Evolutionary conservation across 352 stramenopile genomes (phyloP), one percentile per base, ranked within the genome.

Genomic region (Phytophthora crassamura): DNA sequence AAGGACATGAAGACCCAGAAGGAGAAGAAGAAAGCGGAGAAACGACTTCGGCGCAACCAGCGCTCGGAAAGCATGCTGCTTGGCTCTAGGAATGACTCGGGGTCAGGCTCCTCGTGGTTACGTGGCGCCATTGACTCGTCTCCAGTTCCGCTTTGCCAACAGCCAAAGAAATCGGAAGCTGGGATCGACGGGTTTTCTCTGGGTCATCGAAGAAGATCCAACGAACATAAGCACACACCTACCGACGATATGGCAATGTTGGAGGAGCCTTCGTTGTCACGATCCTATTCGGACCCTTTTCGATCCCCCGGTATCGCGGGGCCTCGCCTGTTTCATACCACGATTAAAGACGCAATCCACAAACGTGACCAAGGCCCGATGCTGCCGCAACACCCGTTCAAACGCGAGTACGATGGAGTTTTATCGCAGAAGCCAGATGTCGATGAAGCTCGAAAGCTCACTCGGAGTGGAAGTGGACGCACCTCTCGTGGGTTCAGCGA

Each of bases 1-100:
- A 90, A 91, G 48, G 83, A 90, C 45, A 72, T 88, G 34, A 92
- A 91, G 64, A 77, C 65, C 1, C 82, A 92, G 57, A 94, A 93
- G 30, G 84, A 93, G 42, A 89, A 80, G 61, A 91, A 85, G 51
- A 90, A 89, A 49, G 82, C 79, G 2, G 83, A 92, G 54, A 93
- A 92, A 59, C 78, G 79, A 45, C 58, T 77, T 42, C 86, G 86
- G 47, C 72, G 73, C 6, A 72, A 74, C 14, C 78, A 81, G 40
- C 77, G 72, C 33, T 67, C 64, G 4, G 69, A 80, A 53, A 82
- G 69, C 16, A 51, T 70, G 22, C 59, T 72, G 4, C 43, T 34
- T 16, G 52, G 16, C 15, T 42, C 39, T n/a, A 70, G 45, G 34
- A 67, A 65, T 34, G 61, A 78, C 39, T 42, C 43, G 15, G 35